phyloP scores from a whole-genome alignment of 768 basidiomycete species.

The Tylopilus intermedius region DNA sequence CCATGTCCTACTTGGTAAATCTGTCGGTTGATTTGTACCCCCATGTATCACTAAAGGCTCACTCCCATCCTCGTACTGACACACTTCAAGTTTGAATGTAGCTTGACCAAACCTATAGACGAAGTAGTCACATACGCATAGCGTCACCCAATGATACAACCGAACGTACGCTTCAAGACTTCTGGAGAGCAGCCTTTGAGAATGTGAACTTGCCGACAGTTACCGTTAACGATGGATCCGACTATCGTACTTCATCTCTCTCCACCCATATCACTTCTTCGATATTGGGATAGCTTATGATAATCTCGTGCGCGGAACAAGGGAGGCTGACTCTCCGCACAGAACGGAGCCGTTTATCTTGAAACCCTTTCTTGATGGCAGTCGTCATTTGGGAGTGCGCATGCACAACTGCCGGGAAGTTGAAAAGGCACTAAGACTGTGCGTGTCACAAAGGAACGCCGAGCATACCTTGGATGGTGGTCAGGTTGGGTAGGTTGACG shows the following conservation, averaged over 20 bases:
- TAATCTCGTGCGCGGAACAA: slow-evolving; percentile 4
- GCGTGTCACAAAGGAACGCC: not conserved
- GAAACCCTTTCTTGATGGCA: slow-evolving; percentile 7
- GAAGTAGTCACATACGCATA: not conserved
- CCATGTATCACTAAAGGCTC: not conserved
- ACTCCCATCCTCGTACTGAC: not conserved
- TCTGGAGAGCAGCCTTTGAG: slow-evolving; percentile 3
- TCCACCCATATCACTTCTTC: slow-evolving; percentile 7
- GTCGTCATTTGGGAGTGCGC: not conserved
- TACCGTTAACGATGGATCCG: slow-evolving; percentile 4
- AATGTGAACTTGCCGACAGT: not conserved
- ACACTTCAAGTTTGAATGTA: slow-evolving; percentile 6
- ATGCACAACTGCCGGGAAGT: slow-evolving; percentile 1
- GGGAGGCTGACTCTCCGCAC: slow-evolving; percentile 6
- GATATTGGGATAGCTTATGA: slow-evolving; percentile 8
- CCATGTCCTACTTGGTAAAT: not conserved
- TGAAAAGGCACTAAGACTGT: not conserved
- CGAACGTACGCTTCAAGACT: not conserved
- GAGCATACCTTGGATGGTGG: slow-evolving; percentile 4
- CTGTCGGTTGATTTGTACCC: no score
- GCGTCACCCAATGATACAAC: slow-evolving; percentile 3
- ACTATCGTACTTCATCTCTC: slow-evolving; percentile 1
- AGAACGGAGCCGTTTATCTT: slow-evolving; percentile 3
- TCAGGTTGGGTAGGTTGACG: slow-evolving; percentile 4
- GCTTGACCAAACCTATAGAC: slow-evolving; percentile 3